Percentiles rank a stretch among this genome's conserved stretches.
Evolutionary conservation across 1,139 yeast genomes (phyloP).

Genomic region (Hansenula sp.): DNA sequence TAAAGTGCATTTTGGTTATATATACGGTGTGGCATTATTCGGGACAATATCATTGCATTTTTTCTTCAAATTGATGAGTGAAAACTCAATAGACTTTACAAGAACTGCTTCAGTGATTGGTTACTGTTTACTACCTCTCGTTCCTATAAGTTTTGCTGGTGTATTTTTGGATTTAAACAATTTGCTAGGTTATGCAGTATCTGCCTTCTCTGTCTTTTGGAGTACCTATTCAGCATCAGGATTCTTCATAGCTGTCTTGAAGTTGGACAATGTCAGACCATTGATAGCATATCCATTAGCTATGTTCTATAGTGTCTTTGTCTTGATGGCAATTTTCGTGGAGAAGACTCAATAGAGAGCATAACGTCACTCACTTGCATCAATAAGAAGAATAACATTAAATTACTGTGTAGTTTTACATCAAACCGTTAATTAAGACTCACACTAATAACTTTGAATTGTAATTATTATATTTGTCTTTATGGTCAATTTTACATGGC

Average conservation of each 20-base stretch:
- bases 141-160: slow-evolving; percentile 66
- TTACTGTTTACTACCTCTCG: slow-evolving; percentile 88
- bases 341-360: slow-evolving; percentile 12
- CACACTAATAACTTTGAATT: no score
- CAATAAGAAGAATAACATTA: neutral
- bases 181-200: slow-evolving; percentile 64
- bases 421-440: no score
- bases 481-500: no score
- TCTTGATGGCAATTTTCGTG: slow-evolving; percentile 91
- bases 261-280: slow-evolving; percentile 79
- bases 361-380: neutral
- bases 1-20: slow-evolving; percentile 93
- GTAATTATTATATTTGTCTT: no score
- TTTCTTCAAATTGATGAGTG: slow-evolving; percentile 75
- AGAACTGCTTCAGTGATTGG: slow-evolving; percentile 91
- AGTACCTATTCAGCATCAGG: slow-evolving; percentile 94
- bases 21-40: slow-evolving; percentile 91
- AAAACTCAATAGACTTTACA: slow-evolving; percentile 51
- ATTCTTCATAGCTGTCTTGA: slow-evolving; percentile 81
- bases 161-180: slow-evolving; percentile 70
- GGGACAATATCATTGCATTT: slow-evolving; percentile 85
- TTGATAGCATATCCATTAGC: slow-evolving; percentile 92
- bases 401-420: no score
- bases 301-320: slow-evolving; percentile 90
- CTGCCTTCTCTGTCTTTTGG: slow-evolving; percentile 79